Base-by-base conservation (phyloP, 352 stramenopile genomes). In the Globisporangium paroecandrum region DNA sequence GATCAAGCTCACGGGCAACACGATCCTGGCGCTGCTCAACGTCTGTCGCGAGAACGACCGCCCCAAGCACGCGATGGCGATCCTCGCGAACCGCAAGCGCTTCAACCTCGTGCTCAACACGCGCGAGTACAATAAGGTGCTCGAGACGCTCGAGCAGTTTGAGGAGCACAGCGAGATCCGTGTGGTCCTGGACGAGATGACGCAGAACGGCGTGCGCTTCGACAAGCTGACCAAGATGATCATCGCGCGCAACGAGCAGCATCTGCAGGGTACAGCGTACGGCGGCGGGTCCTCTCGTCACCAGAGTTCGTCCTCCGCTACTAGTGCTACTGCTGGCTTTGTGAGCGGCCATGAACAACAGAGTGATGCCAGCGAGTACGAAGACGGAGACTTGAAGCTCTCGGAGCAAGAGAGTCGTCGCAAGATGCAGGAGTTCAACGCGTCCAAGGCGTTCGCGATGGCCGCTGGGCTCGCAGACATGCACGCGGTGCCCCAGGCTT, bases 81-180 rank as follows among this genome's bases (percentile, higher is more conserved):
- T 90, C 61, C 70, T 89, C 36, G 64, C 69, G 38, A 90, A 87
- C 73, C 82, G 82, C 32, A 79, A 75, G 43, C 78, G 77, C 20
- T 90, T 89, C 72, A 65, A 77, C 29, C 25, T 90, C 12, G 72
- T 66, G 18, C 71, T 90, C 18, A 64, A 76, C 47, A 70, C 80
- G 27, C 41, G 58, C 20, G 72, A 79, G 58, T 89, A 84, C 66
- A 75, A 81, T 34, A 54, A 47, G 20, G 57, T 87, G 29, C 61
- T 90, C 18, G 78, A 87, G 60, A 73, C 72, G 38, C 70, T 90
- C 56, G 79, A 89, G 34, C 72, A 75, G 13, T 74, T 73, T 1
- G 75, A 72, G 12, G 56, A 69, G 27, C 57, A 36, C 22, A 66
- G 77, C 57, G 74, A 86, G 70, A 70, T 90, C 27, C 61, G 22